Evolutionary conservation across 306 rosid species (phyloP).

Genomic region (Abrus precatorius): DNA sequence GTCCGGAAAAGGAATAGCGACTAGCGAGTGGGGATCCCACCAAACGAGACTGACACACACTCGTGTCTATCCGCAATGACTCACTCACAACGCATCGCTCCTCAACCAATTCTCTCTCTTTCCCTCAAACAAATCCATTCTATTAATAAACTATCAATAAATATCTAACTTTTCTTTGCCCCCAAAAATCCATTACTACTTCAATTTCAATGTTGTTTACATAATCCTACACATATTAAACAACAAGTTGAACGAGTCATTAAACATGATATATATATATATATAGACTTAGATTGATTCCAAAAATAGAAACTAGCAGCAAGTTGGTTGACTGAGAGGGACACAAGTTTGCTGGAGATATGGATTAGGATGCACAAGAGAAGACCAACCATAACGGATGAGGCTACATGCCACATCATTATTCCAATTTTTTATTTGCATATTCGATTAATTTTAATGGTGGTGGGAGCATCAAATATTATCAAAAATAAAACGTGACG

Average conservation of each 20-base stretch:
- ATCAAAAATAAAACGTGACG: neutral
- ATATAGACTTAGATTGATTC: neutral
- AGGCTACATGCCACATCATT: slow-evolving; percentile 42
- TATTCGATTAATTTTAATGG: neutral
- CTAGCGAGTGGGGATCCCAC: neutral
- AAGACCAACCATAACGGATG: slow-evolving; percentile 41
- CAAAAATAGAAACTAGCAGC: slow-evolving; percentile 26
- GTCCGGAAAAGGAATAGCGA: neutral
- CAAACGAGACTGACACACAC: neutral
- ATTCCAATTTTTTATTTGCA: neutral
- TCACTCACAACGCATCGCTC: neutral
- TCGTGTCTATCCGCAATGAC: slow-evolving; percentile 18
- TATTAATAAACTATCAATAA: too few relatives aligned
- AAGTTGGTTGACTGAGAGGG: slow-evolving; percentile 27
- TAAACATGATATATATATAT: too few relatives aligned
- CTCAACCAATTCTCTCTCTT: neutral
- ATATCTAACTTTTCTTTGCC: too few relatives aligned
- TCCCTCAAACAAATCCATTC: too few relatives aligned
- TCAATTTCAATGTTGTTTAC: too few relatives aligned
- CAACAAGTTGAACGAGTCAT: too few relatives aligned
- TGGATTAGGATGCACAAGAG: slow-evolving; percentile 40
- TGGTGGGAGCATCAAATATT: neutral
- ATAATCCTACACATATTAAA: too few relatives aligned
- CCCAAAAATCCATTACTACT: too few relatives aligned
- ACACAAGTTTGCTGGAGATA: neutral